Evolutionary conservation across 345 rosid species (phyloP).

Genomic region (Rhizophora apiculata): DNA sequence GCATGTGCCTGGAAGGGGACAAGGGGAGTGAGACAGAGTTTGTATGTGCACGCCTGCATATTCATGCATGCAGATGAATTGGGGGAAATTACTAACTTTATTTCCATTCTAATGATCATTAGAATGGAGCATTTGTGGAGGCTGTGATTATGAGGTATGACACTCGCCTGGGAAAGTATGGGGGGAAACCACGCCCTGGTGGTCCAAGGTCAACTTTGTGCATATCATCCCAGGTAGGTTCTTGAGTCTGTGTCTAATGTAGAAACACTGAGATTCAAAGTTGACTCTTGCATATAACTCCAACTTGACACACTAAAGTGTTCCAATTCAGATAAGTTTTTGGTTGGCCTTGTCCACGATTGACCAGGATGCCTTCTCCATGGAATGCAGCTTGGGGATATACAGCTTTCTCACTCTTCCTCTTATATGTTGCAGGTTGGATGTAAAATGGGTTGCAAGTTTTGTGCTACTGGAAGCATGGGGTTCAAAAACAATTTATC

Average conservation of each 20-base stretch:
- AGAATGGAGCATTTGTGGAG: constrained; percentile 88
- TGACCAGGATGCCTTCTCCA: background rate
- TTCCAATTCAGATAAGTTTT: background rate
- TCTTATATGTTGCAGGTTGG: constrained; percentile 59
- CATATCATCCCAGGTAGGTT: constrained; percentile 81
- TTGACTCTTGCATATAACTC: background rate
- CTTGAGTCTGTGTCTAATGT: background rate
- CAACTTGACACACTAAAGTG: background rate
- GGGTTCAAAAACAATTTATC: constrained; percentile 83
- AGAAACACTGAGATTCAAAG: background rate
- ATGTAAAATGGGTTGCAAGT: constrained; percentile 98
- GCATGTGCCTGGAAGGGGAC: too few relatives aligned
- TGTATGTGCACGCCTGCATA: background rate
- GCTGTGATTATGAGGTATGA: constrained; percentile 95
- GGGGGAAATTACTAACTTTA: background rate
- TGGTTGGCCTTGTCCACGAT: background rate
- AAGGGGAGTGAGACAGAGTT: background rate
- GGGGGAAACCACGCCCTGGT: constrained; percentile 85
- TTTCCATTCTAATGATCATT: constrained; percentile 1
- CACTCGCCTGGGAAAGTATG: constrained; percentile 73
- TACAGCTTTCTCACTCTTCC: background rate
- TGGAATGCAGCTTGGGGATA: background rate
- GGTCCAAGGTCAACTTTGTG: constrained; percentile 82
- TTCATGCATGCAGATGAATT: background rate
- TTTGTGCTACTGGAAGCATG: constrained; percentile 99